These are phyloP conservation scores for Globisporangium abappressorium DNA, from an alignment of 352 stramenopile genomes.

Conservation along the genomic window DNA sequence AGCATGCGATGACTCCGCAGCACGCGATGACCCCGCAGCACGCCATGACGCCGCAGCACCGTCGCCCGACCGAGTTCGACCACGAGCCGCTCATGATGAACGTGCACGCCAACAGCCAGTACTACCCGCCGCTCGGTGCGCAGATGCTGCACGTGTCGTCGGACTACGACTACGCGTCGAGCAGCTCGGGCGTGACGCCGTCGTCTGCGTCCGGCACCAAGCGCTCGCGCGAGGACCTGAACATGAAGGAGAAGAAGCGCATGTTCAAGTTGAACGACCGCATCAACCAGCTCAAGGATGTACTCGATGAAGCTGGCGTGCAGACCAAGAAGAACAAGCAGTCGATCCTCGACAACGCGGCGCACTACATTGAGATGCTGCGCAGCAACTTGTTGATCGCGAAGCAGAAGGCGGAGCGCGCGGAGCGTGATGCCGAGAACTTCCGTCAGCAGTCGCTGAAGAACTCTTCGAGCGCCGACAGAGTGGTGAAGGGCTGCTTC, in stretches of 20 bases:
- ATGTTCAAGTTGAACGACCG: constrained; percentile 89
- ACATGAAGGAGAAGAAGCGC: constrained; percentile 86
- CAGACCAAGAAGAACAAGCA: constrained; percentile 84
- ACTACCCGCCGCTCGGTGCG: constrained; percentile 41
- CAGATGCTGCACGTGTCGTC: constrained; percentile 61
- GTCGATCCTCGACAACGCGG: constrained; percentile 66
- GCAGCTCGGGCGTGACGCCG: constrained; percentile 33
- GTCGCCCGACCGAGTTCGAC: constrained; percentile 36
- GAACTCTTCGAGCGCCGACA: constrained; percentile 22
- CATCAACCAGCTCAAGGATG: constrained; percentile 72
- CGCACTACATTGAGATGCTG: constrained; percentile 71
- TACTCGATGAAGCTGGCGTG: constrained; percentile 61
- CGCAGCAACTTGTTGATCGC: constrained; percentile 55
- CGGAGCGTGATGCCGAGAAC: constrained; percentile 47
- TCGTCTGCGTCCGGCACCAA: constrained; percentile 37
- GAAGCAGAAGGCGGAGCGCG: constrained; percentile 55
- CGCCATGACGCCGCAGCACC: constrained; percentile 38
- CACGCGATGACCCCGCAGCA: constrained; percentile 49
- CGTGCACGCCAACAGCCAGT: constrained; percentile 34
- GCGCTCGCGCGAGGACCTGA: constrained; percentile 75
- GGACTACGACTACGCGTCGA: constrained; percentile 50
- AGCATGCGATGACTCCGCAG: constrained; percentile 40
- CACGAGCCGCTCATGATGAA: constrained; percentile 65
- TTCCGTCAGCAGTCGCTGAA: constrained; percentile 38
- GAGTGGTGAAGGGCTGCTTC: constrained; percentile 46